These are phyloP conservation scores for Plantago ovata DNA, from an alignment of 257 asterid genomes.

Conservation along the genomic window DNA sequence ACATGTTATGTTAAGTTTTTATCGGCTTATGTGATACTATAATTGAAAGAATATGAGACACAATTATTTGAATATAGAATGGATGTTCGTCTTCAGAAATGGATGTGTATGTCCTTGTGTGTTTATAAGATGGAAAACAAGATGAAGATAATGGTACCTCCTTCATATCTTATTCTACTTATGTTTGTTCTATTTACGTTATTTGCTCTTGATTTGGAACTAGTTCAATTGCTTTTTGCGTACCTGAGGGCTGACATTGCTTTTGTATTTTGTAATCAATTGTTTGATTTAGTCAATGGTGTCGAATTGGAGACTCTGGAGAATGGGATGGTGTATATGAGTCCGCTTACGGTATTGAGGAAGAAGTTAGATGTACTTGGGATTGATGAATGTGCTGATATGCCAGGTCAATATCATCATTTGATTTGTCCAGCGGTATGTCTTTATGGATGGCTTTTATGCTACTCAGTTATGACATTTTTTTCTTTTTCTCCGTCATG, in stretches of 20 bases:
- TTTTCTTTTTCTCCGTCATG: too few relatives aligned
- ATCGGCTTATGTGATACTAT: background rate
- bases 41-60: background rate
- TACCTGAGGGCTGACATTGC: conserved; percentile 1
- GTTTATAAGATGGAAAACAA: background rate
- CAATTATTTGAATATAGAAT: background rate
- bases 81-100: too few relatives aligned
- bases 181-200: background rate
- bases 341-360: conserved; percentile 32
- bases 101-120: background rate
- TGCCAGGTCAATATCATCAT: conserved; percentile 61
- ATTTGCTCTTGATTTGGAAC: background rate
- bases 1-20: background rate
- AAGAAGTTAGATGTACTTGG: conserved; percentile 57
- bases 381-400: conserved; percentile 35
- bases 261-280: background rate
- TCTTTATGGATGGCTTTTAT: conserved; percentile 2
- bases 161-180: too few relatives aligned
- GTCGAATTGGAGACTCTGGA: conserved; percentile 37
- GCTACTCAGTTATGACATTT: too few relatives aligned
- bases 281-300: conserved; percentile 37
- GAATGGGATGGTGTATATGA: conserved; percentile 33
- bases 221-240: background rate
- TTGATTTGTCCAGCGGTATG: conserved; percentile 73
- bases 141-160: background rate